Evolutionary conservation across 2,329 filamentous ascomycete genomes (phyloP).

Genomic region (Fusarium penzigii): DNA sequence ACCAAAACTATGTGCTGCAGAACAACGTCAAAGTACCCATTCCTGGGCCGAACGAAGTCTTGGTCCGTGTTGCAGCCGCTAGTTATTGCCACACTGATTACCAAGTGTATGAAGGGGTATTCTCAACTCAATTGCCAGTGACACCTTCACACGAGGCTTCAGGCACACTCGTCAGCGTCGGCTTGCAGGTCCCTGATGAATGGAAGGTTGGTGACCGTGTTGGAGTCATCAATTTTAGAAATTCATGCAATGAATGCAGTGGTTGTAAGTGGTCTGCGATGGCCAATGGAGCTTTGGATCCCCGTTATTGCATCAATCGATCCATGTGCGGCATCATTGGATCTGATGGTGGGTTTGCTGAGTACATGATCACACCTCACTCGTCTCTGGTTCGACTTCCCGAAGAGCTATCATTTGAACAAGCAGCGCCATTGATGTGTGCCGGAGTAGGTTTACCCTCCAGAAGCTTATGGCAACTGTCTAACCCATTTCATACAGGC

Average conservation of each 20-base stretch:
- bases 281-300: not conserved
- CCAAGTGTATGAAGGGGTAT: too few relatives aligned
- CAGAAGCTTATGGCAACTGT: too few relatives aligned
- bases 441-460: not conserved
- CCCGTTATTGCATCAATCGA: not conserved
- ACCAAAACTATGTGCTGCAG: too few relatives aligned
- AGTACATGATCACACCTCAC: not conserved
- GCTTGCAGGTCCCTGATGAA: too few relatives aligned
- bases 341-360: not conserved
- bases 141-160: too few relatives aligned
- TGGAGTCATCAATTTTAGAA: slow-evolving; percentile 3
- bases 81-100: too few relatives aligned
- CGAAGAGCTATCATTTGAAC: not conserved
- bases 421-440: slow-evolving; percentile 1
- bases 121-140: too few relatives aligned
- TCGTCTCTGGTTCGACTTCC: not conserved
- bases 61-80: too few relatives aligned
- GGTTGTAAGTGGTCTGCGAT: slow-evolving; percentile 1
- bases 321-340: not conserved
- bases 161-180: too few relatives aligned
- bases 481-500: not conserved
- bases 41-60: too few relatives aligned
- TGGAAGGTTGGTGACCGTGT: slow-evolving; percentile 4
- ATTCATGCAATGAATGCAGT: slow-evolving; percentile 2
- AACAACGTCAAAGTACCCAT: too few relatives aligned